Evolutionary conservation across 2,329 filamentous ascomycete genomes (phyloP).

Genomic region (Trichoderma arundinaceum): DNA sequence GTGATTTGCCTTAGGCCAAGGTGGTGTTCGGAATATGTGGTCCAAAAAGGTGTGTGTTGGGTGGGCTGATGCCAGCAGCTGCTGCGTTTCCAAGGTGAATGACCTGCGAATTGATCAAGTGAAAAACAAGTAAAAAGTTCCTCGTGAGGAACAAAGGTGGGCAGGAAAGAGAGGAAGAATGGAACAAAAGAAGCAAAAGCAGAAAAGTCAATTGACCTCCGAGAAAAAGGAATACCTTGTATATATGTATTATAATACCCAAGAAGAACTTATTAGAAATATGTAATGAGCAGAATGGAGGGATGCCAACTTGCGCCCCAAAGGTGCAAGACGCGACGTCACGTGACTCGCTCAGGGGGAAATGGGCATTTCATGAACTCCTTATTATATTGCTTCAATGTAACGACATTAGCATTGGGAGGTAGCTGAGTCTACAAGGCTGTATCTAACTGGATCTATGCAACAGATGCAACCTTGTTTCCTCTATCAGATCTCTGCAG

Average conservation of each 20-base stretch:
- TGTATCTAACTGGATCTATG: no score
- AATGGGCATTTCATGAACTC: slow-evolving; percentile 9
- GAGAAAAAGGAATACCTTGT: neutral
- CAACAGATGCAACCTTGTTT: no score
- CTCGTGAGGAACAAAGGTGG: neutral
- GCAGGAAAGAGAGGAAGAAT: slow-evolving; percentile 22
- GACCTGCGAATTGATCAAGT: neutral
- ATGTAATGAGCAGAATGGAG: slow-evolving; percentile 17
- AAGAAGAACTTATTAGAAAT: neutral
- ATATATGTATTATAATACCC: slow-evolving; percentile 14
- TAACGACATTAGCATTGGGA: no score
- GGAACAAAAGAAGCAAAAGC: neutral
- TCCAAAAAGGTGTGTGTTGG: slow-evolving; percentile 4
- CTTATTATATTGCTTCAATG: neutral
- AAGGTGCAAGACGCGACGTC: slow-evolving; percentile 5
- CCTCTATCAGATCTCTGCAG: no score
- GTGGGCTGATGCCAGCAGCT: slow-evolving; percentile 28
- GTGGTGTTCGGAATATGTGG: neutral
- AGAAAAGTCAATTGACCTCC: slow-evolving; percentile 10
- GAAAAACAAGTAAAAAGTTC: neutral
- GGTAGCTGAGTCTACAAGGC: no score
- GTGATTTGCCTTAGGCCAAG: neutral
- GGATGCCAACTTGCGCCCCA: neutral
- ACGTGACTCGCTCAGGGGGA: slow-evolving; percentile 23
- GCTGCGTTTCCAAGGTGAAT: slow-evolving; percentile 7